Percentiles rank a stretch among this genome's conserved stretches.
Conservation (phyloP, 176 grass and related monocot genomes). For the Cymbopogon citratus region DNA sequence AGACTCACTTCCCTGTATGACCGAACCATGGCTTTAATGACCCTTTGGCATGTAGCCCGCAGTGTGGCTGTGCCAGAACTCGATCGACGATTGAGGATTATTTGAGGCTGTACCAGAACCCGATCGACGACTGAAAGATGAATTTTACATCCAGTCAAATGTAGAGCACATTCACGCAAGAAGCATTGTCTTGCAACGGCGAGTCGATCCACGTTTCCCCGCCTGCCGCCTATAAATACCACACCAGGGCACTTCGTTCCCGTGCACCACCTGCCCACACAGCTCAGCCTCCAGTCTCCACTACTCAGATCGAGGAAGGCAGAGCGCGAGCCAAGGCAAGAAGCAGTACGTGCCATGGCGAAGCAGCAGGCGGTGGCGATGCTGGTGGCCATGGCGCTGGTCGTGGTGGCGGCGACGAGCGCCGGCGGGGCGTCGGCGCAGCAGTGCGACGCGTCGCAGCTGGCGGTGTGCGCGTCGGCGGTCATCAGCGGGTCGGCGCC, state of each 20-base stretch:
- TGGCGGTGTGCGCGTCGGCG: slow-evolving; percentile 30
- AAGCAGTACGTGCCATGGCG: neutral
- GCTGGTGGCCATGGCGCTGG: neutral
- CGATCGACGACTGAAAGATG: neutral
- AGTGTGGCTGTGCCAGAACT: no score
- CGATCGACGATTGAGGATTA: no score
- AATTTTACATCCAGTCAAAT: neutral
- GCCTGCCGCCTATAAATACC: slow-evolving; percentile 3
- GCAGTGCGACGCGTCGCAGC: slow-evolving; percentile 20
- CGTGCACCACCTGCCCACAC: neutral
- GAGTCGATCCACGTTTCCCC: neutral
- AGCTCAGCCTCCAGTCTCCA: no score
- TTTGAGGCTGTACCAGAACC: neutral
- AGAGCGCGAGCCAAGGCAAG: neutral
- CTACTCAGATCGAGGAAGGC: neutral
- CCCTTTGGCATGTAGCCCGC: no score
- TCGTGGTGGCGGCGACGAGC: neutral
- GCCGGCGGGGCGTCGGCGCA: slow-evolving; percentile 14
- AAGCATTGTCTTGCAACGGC: neutral
- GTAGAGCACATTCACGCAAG: neutral
- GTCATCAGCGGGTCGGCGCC: slow-evolving; percentile 16
- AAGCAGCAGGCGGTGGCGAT: neutral
- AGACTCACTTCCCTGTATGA: no score
- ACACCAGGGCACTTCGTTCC: neutral
- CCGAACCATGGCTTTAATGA: no score